A percentile compares a stretch with the other conserved stretches of the same genome.
phyloP scores from a whole-genome alignment of 1,139 yeast genomes.

The Geotrichum candidum region DNA sequence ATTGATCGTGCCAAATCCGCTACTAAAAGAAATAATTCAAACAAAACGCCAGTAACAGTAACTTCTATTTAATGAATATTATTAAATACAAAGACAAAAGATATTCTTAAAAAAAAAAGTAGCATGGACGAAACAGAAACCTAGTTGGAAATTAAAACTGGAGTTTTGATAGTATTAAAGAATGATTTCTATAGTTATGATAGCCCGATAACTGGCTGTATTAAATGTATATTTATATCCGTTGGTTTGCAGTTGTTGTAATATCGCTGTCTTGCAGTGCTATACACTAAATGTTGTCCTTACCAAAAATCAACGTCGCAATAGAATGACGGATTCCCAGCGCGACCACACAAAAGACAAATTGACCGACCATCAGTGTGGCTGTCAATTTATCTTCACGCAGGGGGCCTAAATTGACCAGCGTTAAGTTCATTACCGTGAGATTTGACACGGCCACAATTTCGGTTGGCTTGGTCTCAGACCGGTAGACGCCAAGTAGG shows the following conservation, averaged over 20 bases:
- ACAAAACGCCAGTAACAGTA: no score
- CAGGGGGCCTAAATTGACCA: constrained; percentile 86
- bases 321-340: constrained; percentile 71
- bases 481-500: constrained; percentile 45
- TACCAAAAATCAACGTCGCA: constrained; percentile 83
- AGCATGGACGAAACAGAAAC: no score
- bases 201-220: not conserved
- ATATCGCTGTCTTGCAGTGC: not conserved
- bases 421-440: constrained; percentile 75
- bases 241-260: not conserved
- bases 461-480: constrained; percentile 19
- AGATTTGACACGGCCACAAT: constrained; percentile 62
- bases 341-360: constrained; percentile 59
- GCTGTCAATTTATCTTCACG: constrained; percentile 72
- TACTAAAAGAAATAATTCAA: no score
- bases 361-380: constrained; percentile 55
- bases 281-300: constrained; percentile 54
- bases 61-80: no score
- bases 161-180: not conserved
- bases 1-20: no score
- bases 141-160: no score
- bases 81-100: no score
- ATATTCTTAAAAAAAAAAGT: no score
- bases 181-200: not conserved
- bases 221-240: not conserved